These are phyloP conservation scores for Rhodotorula graminis DNA, from an alignment of 768 basidiomycete species.

Conservation along the genomic window DNA sequence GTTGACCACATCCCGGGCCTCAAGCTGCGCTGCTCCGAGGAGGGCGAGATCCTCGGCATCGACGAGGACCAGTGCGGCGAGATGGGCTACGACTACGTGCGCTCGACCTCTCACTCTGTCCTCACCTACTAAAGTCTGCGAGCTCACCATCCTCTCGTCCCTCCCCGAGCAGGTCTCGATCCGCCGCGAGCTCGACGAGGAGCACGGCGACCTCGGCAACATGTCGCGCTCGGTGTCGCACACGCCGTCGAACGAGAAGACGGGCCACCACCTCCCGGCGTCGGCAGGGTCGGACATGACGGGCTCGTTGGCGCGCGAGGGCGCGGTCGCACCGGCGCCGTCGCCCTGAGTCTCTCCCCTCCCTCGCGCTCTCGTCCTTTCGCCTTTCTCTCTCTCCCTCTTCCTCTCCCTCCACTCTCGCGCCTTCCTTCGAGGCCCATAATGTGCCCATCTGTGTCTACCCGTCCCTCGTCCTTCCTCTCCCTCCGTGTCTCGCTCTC, in stretches of 20 bases:
- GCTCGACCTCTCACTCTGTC: not conserved
- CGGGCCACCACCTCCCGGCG: not conserved
- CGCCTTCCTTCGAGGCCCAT: too few species aligned
- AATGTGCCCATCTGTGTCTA: too few species aligned
- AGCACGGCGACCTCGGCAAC: constrained; percentile 3
- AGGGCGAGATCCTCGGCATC: constrained; percentile 63
- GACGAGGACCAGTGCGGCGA: constrained; percentile 89
- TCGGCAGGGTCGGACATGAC: constrained; percentile 7
- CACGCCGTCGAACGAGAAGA: constrained; percentile 23
- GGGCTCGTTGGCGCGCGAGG: constrained; percentile 23
- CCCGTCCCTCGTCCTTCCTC: too few species aligned
- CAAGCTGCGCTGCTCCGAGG: constrained; percentile 56
- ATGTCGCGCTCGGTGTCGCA: constrained; percentile 14
- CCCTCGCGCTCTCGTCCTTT: not conserved
- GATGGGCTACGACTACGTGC: constrained; percentile 36
- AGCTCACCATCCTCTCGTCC: not conserved
- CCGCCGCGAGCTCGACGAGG: constrained; percentile 38
- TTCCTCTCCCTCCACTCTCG: too few species aligned
- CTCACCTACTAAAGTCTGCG: not conserved
- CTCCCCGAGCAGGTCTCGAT: constrained; percentile 23
- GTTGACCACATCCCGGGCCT: constrained; percentile 55
- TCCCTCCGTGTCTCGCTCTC: too few species aligned
- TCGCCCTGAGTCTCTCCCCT: not conserved
- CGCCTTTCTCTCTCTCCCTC: too few species aligned
- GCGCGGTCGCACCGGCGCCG: not conserved